phyloP scores from a whole-genome alignment of 371 early-diverging fungal species.

The Globomyces sp. region DNA sequence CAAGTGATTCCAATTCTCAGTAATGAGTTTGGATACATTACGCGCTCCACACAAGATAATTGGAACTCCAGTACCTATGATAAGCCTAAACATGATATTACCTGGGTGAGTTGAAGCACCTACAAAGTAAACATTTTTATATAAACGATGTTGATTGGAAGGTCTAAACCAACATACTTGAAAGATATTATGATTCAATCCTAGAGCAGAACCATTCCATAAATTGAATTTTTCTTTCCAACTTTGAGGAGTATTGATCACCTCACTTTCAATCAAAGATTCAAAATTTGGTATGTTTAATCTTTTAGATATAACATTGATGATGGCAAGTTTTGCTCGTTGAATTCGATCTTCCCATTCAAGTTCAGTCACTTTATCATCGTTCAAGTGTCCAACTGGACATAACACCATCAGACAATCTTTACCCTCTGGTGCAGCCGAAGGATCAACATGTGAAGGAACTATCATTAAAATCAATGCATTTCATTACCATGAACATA shows the following conservation, averaged over 20 bases:
- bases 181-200: constrained; percentile 55
- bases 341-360: constrained; percentile 41
- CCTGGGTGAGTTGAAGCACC: constrained; percentile 62
- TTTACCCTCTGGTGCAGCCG: constrained; percentile 54
- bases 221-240: constrained; percentile 64
- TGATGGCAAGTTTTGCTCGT: constrained; percentile 51
- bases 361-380: constrained; percentile 19
- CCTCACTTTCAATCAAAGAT: constrained; percentile 52
- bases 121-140: constrained; percentile 62
- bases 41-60: constrained; percentile 62
- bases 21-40: constrained; percentile 48
- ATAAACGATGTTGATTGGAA: constrained; percentile 53
- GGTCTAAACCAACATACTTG: constrained; percentile 66
- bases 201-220: constrained; percentile 61
- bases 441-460: constrained; percentile 58
- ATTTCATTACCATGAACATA: constrained; percentile 52
- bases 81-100: too few species aligned
- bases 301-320: constrained; percentile 35
- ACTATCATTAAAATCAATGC: too few species aligned
- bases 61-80: constrained; percentile 62
- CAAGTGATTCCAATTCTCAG: too few species aligned
- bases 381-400: constrained; percentile 53
- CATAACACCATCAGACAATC: constrained; percentile 60
- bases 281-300: constrained; percentile 31
- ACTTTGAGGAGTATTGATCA: constrained; percentile 54